These are phyloP conservation scores for Hibiscus tridactylites DNA, from an alignment of 345 rosid species.

Conservation along the genomic window DNA sequence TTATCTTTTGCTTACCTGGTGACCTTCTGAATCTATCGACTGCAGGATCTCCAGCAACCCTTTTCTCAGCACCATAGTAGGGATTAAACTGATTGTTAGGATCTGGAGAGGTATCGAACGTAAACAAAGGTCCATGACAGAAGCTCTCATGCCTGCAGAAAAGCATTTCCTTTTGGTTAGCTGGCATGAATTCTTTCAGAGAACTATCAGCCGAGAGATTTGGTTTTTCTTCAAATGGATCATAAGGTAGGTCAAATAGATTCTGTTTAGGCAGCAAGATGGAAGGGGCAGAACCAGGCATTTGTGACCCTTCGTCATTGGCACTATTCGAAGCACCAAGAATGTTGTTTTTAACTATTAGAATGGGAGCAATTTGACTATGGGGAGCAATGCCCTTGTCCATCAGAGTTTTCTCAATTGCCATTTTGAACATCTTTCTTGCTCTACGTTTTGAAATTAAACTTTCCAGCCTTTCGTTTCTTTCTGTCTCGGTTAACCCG, in stretches of 20 bases:
- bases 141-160: constrained; percentile 84
- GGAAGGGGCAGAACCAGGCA: constrained; percentile 92
- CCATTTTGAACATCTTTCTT: constrained; percentile 39
- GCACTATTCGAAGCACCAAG: constrained; percentile 21
- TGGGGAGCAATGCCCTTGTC: constrained; percentile 22
- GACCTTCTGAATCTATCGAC: constrained; percentile 7
- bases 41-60: constrained; percentile 5
- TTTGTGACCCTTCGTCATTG: constrained; percentile 24
- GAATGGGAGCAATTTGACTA: constrained; percentile 36
- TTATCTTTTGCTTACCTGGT: constrained; percentile 18
- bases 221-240: constrained; percentile 74
- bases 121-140: constrained; percentile 27
- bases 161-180: constrained; percentile 45
- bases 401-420: constrained; percentile 34
- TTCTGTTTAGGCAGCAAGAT: constrained; percentile 49
- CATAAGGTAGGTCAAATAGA: constrained; percentile 86
- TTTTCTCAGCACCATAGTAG: constrained; percentile 6
- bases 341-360: constrained; percentile 30
- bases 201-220: constrained; percentile 56
- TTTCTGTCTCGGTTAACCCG: constrained; percentile 73
- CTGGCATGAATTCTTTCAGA: constrained; percentile 47
- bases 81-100: constrained; percentile 2
- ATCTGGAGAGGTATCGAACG: constrained; percentile 30
- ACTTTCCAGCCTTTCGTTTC: constrained; percentile 74
- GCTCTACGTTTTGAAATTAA: constrained; percentile 62